These are phyloP conservation scores for Talaromyces borbonicus DNA, from an alignment of 495 filamentous ascomycete species.

Conservation along the genomic window DNA sequence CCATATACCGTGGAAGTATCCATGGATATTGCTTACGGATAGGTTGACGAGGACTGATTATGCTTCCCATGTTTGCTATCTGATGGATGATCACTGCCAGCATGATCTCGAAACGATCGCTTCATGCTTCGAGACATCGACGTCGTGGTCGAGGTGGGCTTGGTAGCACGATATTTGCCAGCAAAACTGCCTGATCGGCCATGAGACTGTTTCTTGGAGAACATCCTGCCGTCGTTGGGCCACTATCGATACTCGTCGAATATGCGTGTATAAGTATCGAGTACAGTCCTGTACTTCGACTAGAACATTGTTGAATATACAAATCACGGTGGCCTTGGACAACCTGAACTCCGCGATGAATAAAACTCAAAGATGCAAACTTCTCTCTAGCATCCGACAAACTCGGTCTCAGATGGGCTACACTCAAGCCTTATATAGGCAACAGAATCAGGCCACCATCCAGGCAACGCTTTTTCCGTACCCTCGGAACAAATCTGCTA, in stretches of 20 bases:
- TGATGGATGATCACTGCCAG: conserved; percentile 10
- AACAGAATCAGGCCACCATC: not conserved
- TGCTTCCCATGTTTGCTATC: conserved; percentile 17
- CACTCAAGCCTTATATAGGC: not conserved
- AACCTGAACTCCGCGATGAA: no score
- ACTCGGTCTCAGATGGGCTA: not conserved
- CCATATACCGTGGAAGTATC: not conserved
- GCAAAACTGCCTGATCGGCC: conserved; percentile 31
- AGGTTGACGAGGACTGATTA: conserved; percentile 26
- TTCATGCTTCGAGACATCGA: conserved; percentile 16
- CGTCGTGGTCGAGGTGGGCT: conserved; percentile 20
- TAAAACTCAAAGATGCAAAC: not conserved
- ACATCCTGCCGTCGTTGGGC: conserved; percentile 13
- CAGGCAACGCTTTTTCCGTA: conserved; percentile 4
- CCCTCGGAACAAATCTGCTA: no score
- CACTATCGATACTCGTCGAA: not conserved
- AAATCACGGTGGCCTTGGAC: no score
- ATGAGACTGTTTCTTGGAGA: conserved; percentile 21
- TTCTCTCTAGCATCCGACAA: not conserved
- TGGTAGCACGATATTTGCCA: conserved; percentile 37
- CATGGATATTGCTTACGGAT: conserved; percentile 24
- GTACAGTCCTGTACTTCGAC: no score
- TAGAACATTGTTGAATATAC: no score
- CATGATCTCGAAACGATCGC: conserved; percentile 20
- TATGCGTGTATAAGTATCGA: no score